Conservation (phyloP, 2,329 filamentous ascomycete genomes). For the Monilinia polystroma region DNA sequence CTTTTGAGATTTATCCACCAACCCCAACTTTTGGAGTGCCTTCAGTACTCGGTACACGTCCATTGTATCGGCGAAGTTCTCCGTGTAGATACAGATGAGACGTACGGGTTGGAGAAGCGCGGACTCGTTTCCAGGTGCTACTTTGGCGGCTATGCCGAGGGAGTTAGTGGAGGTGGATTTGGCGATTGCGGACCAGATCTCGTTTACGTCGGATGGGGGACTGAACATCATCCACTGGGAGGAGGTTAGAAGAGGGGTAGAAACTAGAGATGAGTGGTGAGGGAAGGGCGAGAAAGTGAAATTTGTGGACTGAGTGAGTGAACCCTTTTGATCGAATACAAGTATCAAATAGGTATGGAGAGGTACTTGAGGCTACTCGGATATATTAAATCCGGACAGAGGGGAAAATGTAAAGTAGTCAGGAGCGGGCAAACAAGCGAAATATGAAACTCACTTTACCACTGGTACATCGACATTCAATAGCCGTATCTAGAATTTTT, state of each 20-base stretch:
- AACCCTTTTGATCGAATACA: background rate
- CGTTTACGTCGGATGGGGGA: conserved; percentile 52
- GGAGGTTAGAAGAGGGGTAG: conserved; percentile 48
- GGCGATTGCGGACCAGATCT: conserved; percentile 65
- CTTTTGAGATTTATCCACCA: conserved; percentile 50
- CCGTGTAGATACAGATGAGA: conserved; percentile 76
- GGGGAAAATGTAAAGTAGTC: conserved; percentile 71
- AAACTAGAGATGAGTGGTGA: background rate
- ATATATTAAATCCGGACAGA: conserved; percentile 46
- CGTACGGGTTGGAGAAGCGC: conserved; percentile 46
- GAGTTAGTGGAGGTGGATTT: conserved; percentile 65
- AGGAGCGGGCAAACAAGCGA: conserved; percentile 51
- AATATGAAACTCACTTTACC: conserved; percentile 59
- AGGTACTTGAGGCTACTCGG: conserved; percentile 44
- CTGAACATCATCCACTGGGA: conserved; percentile 74
- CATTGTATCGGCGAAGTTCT: conserved; percentile 65
- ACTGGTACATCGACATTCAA: conserved; percentile 54
- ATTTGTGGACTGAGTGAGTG: background rate
- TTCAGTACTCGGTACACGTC: conserved; percentile 69
- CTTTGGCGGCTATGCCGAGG: conserved; percentile 72
- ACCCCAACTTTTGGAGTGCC: conserved; percentile 59
- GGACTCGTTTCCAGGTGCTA: conserved; percentile 53
- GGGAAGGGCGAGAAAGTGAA: background rate
- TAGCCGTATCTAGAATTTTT: conserved; percentile 62
- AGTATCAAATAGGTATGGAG: background rate